Evolutionary conservation across 805 yeast genomes (phyloP).

Genomic region (Pichia rugopelliculosa): DNA sequence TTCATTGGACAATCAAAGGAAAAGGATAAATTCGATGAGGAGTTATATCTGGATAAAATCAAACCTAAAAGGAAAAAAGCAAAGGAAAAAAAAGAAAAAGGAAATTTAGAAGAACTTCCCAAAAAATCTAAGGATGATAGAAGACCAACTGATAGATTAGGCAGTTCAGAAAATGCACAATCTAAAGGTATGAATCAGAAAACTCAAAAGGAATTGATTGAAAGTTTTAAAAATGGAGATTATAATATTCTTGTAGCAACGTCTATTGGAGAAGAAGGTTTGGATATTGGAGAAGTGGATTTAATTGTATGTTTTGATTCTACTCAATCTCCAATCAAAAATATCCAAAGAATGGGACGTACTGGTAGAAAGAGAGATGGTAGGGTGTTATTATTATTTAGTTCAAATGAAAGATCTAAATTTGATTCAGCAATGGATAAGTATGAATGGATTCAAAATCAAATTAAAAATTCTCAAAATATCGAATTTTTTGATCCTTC

Average conservation of each 20-base stretch:
- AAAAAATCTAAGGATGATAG: constrained; percentile 13
- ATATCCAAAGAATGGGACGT: constrained; percentile 94
- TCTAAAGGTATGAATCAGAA: constrained; percentile 85
- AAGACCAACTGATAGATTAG: constrained; percentile 34
- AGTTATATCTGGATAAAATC: constrained; percentile 28
- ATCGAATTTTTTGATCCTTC: constrained; percentile 28
- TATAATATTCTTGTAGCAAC: constrained; percentile 88
- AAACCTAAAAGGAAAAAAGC: constrained; percentile 11
- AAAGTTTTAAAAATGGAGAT: constrained; percentile 62
- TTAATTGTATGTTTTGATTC: constrained; percentile 88
- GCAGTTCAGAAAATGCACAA: constrained; percentile 71
- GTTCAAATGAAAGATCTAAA: constrained; percentile 70
- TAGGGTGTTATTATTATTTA: constrained; percentile 61
- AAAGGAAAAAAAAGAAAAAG: constrained; percentile 25
- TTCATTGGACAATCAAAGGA: constrained; percentile 90
- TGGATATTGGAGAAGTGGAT: constrained; percentile 97
- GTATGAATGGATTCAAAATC: constrained; percentile 68
- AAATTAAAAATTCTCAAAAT: constrained; percentile 36
- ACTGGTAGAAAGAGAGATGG: constrained; percentile 96
- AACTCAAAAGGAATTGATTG: constrained; percentile 71
- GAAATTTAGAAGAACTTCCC: constrained; percentile 22
- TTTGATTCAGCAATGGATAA: constrained; percentile 81
- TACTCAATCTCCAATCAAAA: constrained; percentile 87
- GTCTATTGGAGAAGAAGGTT: constrained; percentile 96
- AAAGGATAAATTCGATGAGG: constrained; percentile 61